Evolutionary conservation across 768 basidiomycete species (phyloP).

Genomic region (Kwoniella botswanensis): DNA sequence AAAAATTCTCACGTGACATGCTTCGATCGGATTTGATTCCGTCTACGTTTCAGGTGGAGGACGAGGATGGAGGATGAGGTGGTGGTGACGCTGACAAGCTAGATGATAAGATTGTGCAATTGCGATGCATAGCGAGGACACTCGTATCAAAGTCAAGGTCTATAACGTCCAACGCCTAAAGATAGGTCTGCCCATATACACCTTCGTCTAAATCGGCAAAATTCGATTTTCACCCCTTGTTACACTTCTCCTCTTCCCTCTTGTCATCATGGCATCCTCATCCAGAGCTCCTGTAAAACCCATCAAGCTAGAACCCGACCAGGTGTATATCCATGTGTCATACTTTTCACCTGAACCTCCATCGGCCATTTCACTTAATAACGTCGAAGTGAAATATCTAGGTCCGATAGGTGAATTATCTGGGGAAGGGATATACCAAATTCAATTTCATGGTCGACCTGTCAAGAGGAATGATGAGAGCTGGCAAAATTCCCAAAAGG

Average conservation of each 20-base stretch:
- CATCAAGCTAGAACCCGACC: constrained; percentile 34
- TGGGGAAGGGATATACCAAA: constrained; percentile 49
- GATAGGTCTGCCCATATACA: too few relatives aligned
- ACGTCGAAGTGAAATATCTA: constrained; percentile 28
- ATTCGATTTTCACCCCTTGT: neutral
- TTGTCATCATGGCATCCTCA: constrained; percentile 1
- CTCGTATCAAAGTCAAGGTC: neutral
- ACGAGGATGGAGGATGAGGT: neutral
- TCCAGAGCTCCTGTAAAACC: constrained; percentile 34
- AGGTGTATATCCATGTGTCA: constrained; percentile 43
- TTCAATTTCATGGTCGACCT: constrained; percentile 18
- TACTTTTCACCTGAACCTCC: constrained; percentile 29
- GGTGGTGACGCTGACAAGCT: neutral
- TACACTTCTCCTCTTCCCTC: neutral
- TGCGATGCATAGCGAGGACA: neutral
- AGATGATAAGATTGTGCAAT: neutral
- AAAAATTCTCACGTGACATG: constrained; percentile 34
- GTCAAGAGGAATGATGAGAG: constrained; percentile 27
- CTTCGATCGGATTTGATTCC: constrained; percentile 9
- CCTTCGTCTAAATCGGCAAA: neutral
- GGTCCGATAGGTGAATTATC: constrained; percentile 49
- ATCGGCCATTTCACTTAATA: neutral
- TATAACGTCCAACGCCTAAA: neutral
- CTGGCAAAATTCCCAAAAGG: constrained; percentile 2
- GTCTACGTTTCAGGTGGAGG: neutral